phyloP scores from a whole-genome alignment of 352 stramenopile species.

The Globisporangium heterothallicum region DNA sequence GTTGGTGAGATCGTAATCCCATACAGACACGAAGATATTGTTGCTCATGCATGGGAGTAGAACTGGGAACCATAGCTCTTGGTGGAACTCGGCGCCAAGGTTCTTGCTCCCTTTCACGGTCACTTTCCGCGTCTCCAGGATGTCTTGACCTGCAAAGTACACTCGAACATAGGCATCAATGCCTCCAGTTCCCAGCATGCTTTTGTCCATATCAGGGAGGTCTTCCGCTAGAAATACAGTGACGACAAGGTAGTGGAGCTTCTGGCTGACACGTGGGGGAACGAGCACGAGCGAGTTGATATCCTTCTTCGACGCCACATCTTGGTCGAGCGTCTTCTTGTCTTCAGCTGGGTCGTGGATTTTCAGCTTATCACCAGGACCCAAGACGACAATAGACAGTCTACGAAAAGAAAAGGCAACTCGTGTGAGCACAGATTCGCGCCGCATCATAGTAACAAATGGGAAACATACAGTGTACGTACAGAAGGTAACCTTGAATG shows the following conservation, averaged over 20 bases:
- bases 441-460: too few relatives aligned
- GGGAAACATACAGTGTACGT: too few relatives aligned
- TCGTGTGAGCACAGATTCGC: neutral
- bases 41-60: constrained; percentile 78
- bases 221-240: constrained; percentile 75
- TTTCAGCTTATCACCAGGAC: constrained; percentile 76
- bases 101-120: constrained; percentile 56
- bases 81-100: constrained; percentile 45
- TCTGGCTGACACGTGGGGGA: constrained; percentile 65
- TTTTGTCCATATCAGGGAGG: constrained; percentile 82
- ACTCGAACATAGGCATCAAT: constrained; percentile 82
- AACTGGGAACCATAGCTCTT: constrained; percentile 87
- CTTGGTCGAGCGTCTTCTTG: constrained; percentile 27
- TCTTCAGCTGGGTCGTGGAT: constrained; percentile 48
- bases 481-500: constrained; percentile 88
- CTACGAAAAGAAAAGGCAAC: constrained; percentile 21
- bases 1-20: constrained; percentile 67
- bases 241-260: constrained; percentile 72
- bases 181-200: constrained; percentile 48
- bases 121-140: constrained; percentile 64
- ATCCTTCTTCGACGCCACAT: constrained; percentile 45
- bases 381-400: constrained; percentile 82
- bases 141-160: constrained; percentile 67
- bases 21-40: constrained; percentile 79
- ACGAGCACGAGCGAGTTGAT: constrained; percentile 81